Conservation (phyloP, 169 alveolate species). For the Eimeria nieschulzi region DNA sequence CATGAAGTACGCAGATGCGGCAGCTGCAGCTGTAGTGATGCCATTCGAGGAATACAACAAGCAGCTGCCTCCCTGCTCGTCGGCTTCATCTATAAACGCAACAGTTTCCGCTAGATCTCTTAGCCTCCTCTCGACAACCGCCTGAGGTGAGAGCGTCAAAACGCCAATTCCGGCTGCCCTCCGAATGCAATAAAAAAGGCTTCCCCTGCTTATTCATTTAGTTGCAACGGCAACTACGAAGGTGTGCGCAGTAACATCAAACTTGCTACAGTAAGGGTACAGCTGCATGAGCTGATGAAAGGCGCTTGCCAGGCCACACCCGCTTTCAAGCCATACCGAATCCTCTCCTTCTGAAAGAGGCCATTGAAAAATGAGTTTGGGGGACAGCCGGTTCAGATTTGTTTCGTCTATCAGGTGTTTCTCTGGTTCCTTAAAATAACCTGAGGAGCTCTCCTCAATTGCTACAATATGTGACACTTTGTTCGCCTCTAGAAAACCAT, state of each 20-base stretch:
- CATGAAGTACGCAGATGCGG: conserved; percentile 24
- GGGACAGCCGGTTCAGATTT: not conserved
- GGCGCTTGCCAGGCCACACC: no score
- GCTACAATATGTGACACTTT: conserved; percentile 46
- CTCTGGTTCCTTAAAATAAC: no score
- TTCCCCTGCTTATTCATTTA: no score
- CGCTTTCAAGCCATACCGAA: conserved; percentile 1
- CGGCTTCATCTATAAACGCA: conserved; percentile 44
- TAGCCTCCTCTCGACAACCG: not conserved
- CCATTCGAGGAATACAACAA: conserved; percentile 20
- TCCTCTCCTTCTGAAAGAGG: not conserved
- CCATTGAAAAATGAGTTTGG: conserved; percentile 35
- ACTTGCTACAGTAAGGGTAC: no score
- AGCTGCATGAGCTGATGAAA: no score
- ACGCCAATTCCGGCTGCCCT: no score
- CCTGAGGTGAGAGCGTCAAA: not conserved
- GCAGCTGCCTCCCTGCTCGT: conserved; percentile 59
- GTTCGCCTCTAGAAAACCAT: conserved; percentile 1
- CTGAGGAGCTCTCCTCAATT: conserved; percentile 6
- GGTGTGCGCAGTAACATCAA: no score
- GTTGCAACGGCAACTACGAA: no score
- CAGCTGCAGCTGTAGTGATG: conserved; percentile 37
- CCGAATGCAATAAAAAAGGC: no score
- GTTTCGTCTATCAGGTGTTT: not conserved
- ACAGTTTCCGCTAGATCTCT: conserved; percentile 26